phyloP scores from a whole-genome alignment of 1,284 basidiomycete species.

The Afroboletus lepidellus region DNA sequence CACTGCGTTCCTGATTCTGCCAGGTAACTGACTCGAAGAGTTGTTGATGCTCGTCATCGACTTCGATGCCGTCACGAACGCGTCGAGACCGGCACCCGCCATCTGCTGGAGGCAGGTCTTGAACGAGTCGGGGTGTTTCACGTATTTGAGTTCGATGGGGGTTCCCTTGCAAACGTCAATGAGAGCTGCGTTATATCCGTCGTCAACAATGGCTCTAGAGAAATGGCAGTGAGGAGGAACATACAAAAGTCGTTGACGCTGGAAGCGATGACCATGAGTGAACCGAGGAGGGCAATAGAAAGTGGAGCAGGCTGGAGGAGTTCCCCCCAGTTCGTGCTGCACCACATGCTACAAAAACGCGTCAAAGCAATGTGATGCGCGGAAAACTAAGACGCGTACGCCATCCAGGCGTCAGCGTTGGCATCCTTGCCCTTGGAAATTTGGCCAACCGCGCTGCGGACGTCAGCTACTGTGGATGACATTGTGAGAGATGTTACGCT shows the following conservation, averaged over 20 bases:
- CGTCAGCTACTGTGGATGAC: constrained; percentile 13
- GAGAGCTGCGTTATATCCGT: constrained; percentile 4
- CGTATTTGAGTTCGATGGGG: constrained; percentile 6
- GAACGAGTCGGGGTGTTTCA: constrained; percentile 21
- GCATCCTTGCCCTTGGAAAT: constrained; percentile 22
- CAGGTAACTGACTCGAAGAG: constrained; percentile 19
- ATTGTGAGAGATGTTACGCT: too few species aligned
- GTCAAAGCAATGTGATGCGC: neutral
- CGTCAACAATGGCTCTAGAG: neutral
- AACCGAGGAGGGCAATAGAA: constrained; percentile 23
- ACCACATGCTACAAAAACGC: constrained; percentile 17
- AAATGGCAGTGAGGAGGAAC: neutral
- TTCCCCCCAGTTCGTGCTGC: constrained; percentile 23
- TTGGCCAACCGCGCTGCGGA: constrained; percentile 17
- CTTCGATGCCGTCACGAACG: constrained; percentile 21
- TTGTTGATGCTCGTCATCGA: constrained; percentile 23
- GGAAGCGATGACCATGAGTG: constrained; percentile 24
- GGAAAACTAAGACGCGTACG: constrained; percentile 5
- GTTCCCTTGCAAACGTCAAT: constrained; percentile 6
- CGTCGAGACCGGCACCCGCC: constrained; percentile 20
- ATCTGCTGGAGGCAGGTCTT: constrained; percentile 25
- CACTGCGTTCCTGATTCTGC: constrained; percentile 17
- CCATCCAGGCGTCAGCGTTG: constrained; percentile 25
- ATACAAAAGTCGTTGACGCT: constrained; percentile 23
- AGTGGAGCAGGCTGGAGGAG: constrained; percentile 22